Evolutionary conservation across 2,329 filamentous ascomycete genomes (phyloP).

Genomic region (Cladophialophora psammophila): DNA sequence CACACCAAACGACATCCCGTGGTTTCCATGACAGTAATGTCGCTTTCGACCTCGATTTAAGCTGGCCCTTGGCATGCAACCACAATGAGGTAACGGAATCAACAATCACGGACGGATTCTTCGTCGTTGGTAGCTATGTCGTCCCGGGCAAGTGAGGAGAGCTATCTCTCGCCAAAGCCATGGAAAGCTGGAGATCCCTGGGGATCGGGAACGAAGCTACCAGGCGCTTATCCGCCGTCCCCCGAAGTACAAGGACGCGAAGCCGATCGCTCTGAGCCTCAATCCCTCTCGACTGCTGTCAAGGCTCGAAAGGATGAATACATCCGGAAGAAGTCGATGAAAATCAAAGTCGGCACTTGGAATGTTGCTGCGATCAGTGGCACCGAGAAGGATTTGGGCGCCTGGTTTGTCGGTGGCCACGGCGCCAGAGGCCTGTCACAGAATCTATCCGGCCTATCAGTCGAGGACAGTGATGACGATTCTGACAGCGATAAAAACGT

Average conservation of each 20-base stretch:
- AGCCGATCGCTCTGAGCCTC: conserved; percentile 42
- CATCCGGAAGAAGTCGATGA: conserved; percentile 74
- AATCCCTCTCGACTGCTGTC: conserved; percentile 65
- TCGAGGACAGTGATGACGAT: conserved; percentile 39
- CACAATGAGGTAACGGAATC: conserved; percentile 25
- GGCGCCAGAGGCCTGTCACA: conserved; percentile 75
- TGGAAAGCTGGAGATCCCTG: conserved; percentile 38
- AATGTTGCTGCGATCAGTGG: conserved; percentile 87
- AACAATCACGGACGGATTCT: not conserved
- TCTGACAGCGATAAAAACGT: conserved; percentile 38
- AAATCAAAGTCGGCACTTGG: conserved; percentile 92
- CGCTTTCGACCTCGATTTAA: not conserved
- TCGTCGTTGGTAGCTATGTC: conserved; percentile 25
- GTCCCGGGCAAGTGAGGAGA: conserved; percentile 23
- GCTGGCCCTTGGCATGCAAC: not conserved
- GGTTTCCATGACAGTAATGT: not conserved
- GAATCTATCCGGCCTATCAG: conserved; percentile 62
- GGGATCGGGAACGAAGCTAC: conserved; percentile 49
- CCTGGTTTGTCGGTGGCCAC: conserved; percentile 84
- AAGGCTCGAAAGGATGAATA: conserved; percentile 80
- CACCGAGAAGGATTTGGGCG: conserved; percentile 84
- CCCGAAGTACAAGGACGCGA: conserved; percentile 32
- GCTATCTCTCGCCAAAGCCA: conserved; percentile 29
- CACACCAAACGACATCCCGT: not conserved
- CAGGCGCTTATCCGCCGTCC: conserved; percentile 56